Evolutionary conservation across 1,284 basidiomycete species (phyloP), one percentile per base, ranked within the genome.

Genomic region (Agaricales sp.): DNA sequence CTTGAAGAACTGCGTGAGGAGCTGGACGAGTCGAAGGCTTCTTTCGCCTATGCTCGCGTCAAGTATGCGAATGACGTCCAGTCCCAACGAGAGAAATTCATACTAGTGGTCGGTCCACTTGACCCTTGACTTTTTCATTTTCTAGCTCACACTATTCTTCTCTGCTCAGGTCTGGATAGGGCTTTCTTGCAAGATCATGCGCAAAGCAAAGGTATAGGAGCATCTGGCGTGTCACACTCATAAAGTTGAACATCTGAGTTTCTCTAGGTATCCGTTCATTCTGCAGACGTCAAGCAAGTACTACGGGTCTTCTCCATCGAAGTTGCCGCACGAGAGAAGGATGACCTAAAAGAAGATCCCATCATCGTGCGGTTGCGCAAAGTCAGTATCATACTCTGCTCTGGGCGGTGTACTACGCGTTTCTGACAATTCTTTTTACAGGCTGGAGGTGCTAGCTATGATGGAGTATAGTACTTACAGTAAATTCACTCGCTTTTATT

Each of bases 11-110:
- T 94, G 54, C 74, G 78, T 48, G 78, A 86, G n/a, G 67, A 72
- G 46, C 71, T 94, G 22, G 74, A 87, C 58, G 83, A 88, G 45
- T 66, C 72, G 50, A 84, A 79, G 61, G 91, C 87, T 18, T 88
- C 83, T 41, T 94, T 77, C 61, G 91, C 78, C 44, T 94, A 94
- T 63, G 86, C 71, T 45, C 83, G 89, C 57, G 78, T 95, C 54
- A 74, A 78, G 56, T 94, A 88, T 65, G 75, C 87, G 49, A 94
- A 92, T 60, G 90, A 89, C 69, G 87, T 84, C 70, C 86, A 89
- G 69, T 84, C 82, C 44, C 82, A 75, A 65, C 78, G 92, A 54
- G 86, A 92, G 72, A 94, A 93, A 72, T 94, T 94, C 68, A 78
- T 90, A 56, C 74, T 94, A 59, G 77, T 94, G 64, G 80, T 84